phyloP scores from a whole-genome alignment of 768 basidiomycete species.

The Coprinopsis sp. region DNA sequence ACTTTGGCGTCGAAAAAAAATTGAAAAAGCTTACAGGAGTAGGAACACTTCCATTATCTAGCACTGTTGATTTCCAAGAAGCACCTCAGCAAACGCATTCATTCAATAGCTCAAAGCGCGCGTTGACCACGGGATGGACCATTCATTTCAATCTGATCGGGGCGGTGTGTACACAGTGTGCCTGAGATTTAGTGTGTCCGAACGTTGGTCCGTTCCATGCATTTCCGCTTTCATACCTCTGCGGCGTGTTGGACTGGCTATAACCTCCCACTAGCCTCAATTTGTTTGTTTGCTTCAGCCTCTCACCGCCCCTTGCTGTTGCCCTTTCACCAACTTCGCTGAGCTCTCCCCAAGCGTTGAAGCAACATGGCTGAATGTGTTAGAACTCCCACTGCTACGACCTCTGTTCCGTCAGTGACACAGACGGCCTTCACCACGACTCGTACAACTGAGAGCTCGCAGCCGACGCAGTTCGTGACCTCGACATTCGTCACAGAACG shows the following conservation, averaged over 20 bases:
- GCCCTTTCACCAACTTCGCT: background rate
- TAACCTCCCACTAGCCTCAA: background rate
- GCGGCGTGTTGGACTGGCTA: background rate
- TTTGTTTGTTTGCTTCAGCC: background rate
- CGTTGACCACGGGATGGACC: too few relatives aligned
- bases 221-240: conserved; percentile 5
- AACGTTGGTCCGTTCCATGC: too few relatives aligned
- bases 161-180: too few relatives aligned
- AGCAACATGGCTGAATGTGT: background rate
- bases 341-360: background rate
- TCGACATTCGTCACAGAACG: background rate
- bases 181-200: too few relatives aligned
- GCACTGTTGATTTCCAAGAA: too few relatives aligned
- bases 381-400: background rate
- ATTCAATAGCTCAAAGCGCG: too few relatives aligned
- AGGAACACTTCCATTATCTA: too few relatives aligned
- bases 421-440: background rate
- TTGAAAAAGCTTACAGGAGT: too few relatives aligned
- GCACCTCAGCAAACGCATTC: too few relatives aligned
- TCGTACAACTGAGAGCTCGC: background rate
- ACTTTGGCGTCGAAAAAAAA: too few relatives aligned
- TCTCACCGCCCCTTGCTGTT: background rate
- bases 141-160: too few relatives aligned
- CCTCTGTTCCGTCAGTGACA: background rate
- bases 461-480: background rate